Base-by-base conservation (phyloP, 2,329 filamentous ascomycete genomes). In the Verticillium albo-atrum region DNA sequence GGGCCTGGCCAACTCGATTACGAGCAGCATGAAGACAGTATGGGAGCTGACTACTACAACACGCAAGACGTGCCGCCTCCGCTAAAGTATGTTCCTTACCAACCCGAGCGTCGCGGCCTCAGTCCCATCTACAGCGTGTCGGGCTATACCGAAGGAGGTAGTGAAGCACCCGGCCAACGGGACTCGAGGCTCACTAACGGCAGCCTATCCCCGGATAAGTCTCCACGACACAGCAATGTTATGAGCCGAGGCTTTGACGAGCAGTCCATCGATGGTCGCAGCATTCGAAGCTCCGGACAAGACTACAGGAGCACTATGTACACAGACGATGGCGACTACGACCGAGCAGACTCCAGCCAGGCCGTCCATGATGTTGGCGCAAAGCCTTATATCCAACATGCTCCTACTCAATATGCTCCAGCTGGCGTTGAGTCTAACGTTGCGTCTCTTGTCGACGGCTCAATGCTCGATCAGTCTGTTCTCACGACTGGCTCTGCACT, bases 71-170 rank as follows among this genome's bases (percentile, higher is more conserved):
- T 89, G 2, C 85, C 86, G 2, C 82, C 84, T 3, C 85, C 84
- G 17, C 73, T 87, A 28, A 84, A 84, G 64, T 89, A 89, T 65
- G 80, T 87, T n/a, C 84, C 88, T 1, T 88, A 90, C 63, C 83
- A 88, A 66, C 82, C 86, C 12, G 85, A 89, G 65, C 82, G 85
- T 57, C 88, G 90, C 50, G 89, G 87, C 12, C 76, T 96, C 55
- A 97, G 93, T 70, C 94, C 94, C 0, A 93, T 96, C 61, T 93
- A 95, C 66, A 97, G 93, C 67, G 91, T 97, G 17, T 94, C 92
- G 12, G 95, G 93, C 63, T 94, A 92, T 68, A 89, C 86, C 4
- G 87, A 92, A 67, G 85, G 86, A 54, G 86, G 86, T 57, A 87
- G 80, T 67, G 82, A 87, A 62, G 76, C 77, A 28, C 80, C 81